Evolutionary conservation across 305 asterid genomes (phyloP), one percentile per base, ranked within the genome.

Genomic region (Stenogyne calaminthoides): DNA sequence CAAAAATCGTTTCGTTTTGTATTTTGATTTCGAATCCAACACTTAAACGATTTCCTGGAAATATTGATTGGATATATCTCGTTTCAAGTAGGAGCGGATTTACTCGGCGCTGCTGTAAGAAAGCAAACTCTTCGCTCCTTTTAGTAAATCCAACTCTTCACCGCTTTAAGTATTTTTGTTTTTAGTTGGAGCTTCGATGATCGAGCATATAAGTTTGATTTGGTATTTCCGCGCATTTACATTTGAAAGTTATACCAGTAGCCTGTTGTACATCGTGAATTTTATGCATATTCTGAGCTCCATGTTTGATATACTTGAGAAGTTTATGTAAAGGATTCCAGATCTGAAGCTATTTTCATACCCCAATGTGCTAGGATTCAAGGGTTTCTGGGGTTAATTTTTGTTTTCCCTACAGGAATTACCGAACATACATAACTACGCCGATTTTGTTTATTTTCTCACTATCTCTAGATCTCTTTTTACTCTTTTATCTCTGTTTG

Each of bases 81-180:
- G 67, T 47, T 60, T 67, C 76, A 12, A 66, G 63, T 70, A 19
- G 25, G 54, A 57, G 37, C 62, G 60, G 65, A 68, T 71, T n/a
- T 37, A 39, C 25, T 29, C 68, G 63, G 76, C 54, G 71, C 54
- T 58, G 51, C 74, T 78, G 84, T 80, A 83, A 77, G 83, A 19
- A 67, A 64, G 8, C 68, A n/a, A 71, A 14, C 67, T 62, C 77
- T 69, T 69, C 66, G 65, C 14, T 37, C 15, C 59, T 37, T 62
- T 49, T 32, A 40, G 16, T n/a, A 18, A 56, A 64, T 6, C 64
- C 8, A 67, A 9, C 70, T 56, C 77, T 64, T 69, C 65, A 58
- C 9, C 19, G 15, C 59, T 44, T 67, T 51, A 22, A 32, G 16
- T 44, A 57, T 70, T 72, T 39, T 67, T 47, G 9, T 27, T 42